Conservation (phyloP, 495 filamentous ascomycete species). For the Pseudomonodictys pantanalensis region DNA sequence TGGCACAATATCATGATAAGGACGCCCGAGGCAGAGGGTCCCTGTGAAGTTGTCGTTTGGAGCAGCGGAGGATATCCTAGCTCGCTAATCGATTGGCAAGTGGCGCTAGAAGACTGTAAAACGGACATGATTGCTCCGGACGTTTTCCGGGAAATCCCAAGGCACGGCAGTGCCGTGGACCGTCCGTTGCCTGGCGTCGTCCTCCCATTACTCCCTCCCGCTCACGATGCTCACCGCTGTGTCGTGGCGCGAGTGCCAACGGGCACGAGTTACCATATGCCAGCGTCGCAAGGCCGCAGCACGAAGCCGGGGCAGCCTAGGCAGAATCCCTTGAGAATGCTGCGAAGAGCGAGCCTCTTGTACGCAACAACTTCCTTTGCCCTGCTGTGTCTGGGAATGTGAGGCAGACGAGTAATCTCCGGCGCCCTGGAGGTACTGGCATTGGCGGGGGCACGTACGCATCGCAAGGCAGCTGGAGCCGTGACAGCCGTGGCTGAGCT, state of each 20-base stretch:
- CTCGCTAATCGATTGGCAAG: conserved; percentile 13
- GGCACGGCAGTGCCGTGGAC: conserved; percentile 16
- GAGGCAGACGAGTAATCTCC: background rate
- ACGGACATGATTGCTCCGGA: conserved; percentile 20
- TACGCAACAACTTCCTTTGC: background rate
- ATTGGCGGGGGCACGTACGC: background rate
- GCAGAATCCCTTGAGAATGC: background rate
- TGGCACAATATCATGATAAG: too few species aligned
- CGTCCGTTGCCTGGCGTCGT: conserved; percentile 2
- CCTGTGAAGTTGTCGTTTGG: background rate
- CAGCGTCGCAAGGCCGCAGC: background rate
- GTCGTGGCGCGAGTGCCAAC: background rate
- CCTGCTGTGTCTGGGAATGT: background rate
- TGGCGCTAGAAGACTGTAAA: conserved; percentile 6
- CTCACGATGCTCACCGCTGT: background rate
- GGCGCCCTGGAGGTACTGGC: background rate
- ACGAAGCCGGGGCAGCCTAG: background rate
- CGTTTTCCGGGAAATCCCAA: background rate
- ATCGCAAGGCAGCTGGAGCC: background rate
- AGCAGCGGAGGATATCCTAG: background rate
- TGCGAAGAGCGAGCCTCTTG: too few species aligned
- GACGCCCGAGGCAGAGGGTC: background rate
- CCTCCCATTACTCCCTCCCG: background rate
- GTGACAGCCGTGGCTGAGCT: conserved; percentile 14
- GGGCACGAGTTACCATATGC: too few species aligned